Evolutionary conservation across 768 basidiomycete species (phyloP).

Genomic region (Suillus lakei): DNA sequence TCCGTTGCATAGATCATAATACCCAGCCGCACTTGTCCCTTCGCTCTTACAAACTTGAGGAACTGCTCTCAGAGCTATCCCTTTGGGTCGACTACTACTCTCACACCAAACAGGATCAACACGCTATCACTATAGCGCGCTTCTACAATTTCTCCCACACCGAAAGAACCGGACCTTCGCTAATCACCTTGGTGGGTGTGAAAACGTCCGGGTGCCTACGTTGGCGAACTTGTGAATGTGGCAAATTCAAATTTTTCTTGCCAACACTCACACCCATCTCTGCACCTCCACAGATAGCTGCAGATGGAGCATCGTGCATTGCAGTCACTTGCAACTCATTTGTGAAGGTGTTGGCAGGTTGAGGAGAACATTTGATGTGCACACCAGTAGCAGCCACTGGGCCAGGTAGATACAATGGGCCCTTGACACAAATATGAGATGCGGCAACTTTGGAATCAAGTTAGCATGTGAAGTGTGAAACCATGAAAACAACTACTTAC

Average conservation of each 20-base stretch:
- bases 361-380: slow-evolving; percentile 1
- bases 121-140: too few species aligned
- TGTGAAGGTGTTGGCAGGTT: not conserved
- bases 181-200: too few species aligned
- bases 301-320: not conserved
- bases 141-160: too few species aligned
- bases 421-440: not conserved
- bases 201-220: not conserved
- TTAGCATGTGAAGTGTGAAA: not conserved
- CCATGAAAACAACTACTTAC: not conserved
- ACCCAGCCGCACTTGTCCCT: too few species aligned
- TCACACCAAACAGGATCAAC: too few species aligned
- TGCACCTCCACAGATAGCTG: not conserved
- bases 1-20: too few species aligned
- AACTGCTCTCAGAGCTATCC: too few species aligned
- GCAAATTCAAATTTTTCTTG: not conserved
- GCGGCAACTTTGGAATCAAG: not conserved
- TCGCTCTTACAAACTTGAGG: too few species aligned
- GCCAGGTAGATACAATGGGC: slow-evolving; percentile 5
- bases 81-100: too few species aligned
- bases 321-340: not conserved
- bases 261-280: not conserved
- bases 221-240: not conserved
- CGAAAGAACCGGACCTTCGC: too few species aligned
- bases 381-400: not conserved